Evolutionary conservation across 805 yeast genomes (phyloP).

Genomic region (Suhomyces sp.): DNA sequence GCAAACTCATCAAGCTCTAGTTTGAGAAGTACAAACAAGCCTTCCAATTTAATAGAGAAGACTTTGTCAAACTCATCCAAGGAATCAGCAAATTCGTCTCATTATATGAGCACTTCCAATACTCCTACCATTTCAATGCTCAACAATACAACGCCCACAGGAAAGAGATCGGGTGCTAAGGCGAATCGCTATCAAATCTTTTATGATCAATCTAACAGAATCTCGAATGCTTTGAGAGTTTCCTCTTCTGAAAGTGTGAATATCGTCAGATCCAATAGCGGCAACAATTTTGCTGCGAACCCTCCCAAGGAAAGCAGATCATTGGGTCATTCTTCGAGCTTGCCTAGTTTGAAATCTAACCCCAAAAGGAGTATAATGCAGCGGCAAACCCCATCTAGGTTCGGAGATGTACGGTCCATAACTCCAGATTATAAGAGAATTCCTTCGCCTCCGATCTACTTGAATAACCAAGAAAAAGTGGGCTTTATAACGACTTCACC

Average conservation of each 20-base stretch:
- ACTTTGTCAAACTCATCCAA: slow-evolving; percentile 32
- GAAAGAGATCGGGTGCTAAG: slow-evolving; percentile 39
- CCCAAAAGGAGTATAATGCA: slow-evolving; percentile 8
- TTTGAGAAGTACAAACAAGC: slow-evolving; percentile 17
- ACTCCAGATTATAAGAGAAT: slow-evolving; percentile 7
- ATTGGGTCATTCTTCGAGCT: slow-evolving; percentile 22
- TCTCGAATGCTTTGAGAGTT: slow-evolving; percentile 43
- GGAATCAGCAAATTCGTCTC: slow-evolving; percentile 19
- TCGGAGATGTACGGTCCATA: slow-evolving; percentile 5
- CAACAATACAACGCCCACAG: slow-evolving; percentile 17
- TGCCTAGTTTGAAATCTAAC: slow-evolving; percentile 18
- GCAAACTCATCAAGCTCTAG: slow-evolving; percentile 36
- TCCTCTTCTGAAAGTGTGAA: slow-evolving; percentile 31
- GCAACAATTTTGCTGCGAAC: slow-evolving; percentile 5
- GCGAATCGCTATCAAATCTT: slow-evolving; percentile 48
- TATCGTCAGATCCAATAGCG: slow-evolving; percentile 13
- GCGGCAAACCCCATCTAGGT: slow-evolving; percentile 7
- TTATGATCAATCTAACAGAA: slow-evolving; percentile 43
- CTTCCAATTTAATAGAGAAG: slow-evolving; percentile 26
- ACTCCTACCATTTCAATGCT: slow-evolving; percentile 4
- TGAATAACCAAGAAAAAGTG: slow-evolving; percentile 1
- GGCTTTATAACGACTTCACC: slow-evolving; percentile 2
- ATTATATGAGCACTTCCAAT: slow-evolving; percentile 1
- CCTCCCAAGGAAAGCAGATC: slow-evolving; percentile 10
- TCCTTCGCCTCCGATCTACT: slow-evolving; percentile 9